Conservation (phyloP, 306 rosid genomes). For the Myrica gale region DNA sequence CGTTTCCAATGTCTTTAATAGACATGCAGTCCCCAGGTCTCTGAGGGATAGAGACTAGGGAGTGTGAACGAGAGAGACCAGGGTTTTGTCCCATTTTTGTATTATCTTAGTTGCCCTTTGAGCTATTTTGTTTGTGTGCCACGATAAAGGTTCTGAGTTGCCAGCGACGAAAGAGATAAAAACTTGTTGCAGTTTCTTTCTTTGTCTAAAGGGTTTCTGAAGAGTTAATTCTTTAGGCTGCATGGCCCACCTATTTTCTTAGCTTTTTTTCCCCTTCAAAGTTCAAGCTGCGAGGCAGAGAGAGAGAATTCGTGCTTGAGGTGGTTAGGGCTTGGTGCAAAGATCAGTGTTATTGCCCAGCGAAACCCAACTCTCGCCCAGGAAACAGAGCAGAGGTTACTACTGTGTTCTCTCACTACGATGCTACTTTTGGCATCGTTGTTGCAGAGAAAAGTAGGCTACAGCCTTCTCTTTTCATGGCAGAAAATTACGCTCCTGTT, state of each 20-base stretch:
- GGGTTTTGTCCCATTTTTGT: background rate
- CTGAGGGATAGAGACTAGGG: background rate
- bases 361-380: constrained; percentile 30
- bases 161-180: constrained; percentile 34
- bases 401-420: background rate
- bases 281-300: constrained; percentile 48
- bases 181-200: constrained; percentile 27
- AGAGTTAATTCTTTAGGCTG: background rate
- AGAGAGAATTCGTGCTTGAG: background rate
- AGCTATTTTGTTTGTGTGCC: constrained; percentile 35
- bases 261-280: constrained; percentile 39
- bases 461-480: background rate
- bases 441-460: too few relatives aligned
- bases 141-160: constrained; percentile 59
- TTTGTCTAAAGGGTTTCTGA: constrained; percentile 8
- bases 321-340: background rate
- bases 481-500: background rate
- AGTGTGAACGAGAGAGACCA: background rate
- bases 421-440: too few relatives aligned
- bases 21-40: constrained; percentile 1
- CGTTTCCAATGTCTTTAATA: constrained; percentile 30
- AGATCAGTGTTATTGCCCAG: constrained; percentile 27
- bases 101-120: constrained; percentile 15
- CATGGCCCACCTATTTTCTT: constrained; percentile 29
- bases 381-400: constrained; percentile 8